Conservation (phyloP, 2,329 filamentous ascomycete genomes). For the Ophiosphaerella herpotricha region DNA sequence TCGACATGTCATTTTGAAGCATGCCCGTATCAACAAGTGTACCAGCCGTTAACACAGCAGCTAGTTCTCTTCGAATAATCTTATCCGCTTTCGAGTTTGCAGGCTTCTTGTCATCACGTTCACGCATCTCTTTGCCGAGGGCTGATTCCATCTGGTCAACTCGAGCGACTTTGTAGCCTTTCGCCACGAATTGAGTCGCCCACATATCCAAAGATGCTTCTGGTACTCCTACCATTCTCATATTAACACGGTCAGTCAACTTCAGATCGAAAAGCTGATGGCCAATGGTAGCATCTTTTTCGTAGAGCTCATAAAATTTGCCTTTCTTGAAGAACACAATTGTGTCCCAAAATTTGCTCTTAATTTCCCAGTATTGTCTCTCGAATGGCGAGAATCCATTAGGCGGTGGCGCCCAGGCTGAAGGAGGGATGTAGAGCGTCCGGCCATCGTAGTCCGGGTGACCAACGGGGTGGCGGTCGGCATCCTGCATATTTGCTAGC, state of each 20-base stretch:
- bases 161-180: constrained; percentile 94
- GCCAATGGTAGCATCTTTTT: constrained; percentile 94
- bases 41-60: constrained; percentile 87
- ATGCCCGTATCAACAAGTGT: constrained; percentile 95
- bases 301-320: constrained; percentile 98
- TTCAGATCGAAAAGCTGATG: constrained; percentile 98
- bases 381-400: constrained; percentile 89
- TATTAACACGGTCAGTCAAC: constrained; percentile 96
- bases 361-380: constrained; percentile 99
- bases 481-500: constrained; percentile 84
- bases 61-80: constrained; percentile 87
- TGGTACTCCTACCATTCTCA: constrained; percentile 98
- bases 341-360: constrained; percentile 95
- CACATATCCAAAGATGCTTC: constrained; percentile 95
- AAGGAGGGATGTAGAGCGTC: constrained; percentile 85
- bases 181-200: constrained; percentile 98
- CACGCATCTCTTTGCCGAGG: constrained; percentile 97
- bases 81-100: constrained; percentile 71
- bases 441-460: constrained; percentile 90
- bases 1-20: constrained; percentile 97
- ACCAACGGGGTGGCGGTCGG: constrained; percentile 75
- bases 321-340: constrained; percentile 99
- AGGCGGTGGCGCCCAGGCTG: constrained; percentile 61
- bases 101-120: constrained; percentile 69
- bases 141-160: constrained; percentile 98